These are phyloP conservation scores for Bonia amplexicaulis DNA, from an alignment of 176 grass and related monocot species.

Conservation along the genomic window DNA sequence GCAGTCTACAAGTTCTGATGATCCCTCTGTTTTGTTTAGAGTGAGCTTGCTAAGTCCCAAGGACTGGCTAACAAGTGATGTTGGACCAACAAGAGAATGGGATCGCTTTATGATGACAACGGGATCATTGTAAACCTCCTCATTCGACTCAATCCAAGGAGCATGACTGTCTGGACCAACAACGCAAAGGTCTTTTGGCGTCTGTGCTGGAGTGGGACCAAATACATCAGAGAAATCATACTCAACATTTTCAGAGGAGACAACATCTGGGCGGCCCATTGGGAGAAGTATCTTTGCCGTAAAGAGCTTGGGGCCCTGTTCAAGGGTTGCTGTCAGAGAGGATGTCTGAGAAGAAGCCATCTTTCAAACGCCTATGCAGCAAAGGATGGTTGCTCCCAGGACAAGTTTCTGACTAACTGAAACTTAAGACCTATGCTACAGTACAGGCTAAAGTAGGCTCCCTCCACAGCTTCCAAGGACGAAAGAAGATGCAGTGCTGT, in stretches of 20 bases:
- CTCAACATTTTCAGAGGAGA: slow-evolving; percentile 60
- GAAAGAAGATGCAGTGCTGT: slow-evolving; percentile 42
- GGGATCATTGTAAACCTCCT: slow-evolving; percentile 71
- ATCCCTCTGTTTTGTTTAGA: slow-evolving; percentile 45
- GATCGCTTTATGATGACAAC: slow-evolving; percentile 69
- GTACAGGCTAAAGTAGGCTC: slow-evolving; percentile 25
- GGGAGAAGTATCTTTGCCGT: slow-evolving; percentile 61
- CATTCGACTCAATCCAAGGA: slow-evolving; percentile 33
- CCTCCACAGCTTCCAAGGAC: slow-evolving; percentile 14
- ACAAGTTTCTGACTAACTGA: neutral
- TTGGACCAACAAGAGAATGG: slow-evolving; percentile 90
- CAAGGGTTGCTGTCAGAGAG: slow-evolving; percentile 28
- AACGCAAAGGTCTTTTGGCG: slow-evolving; percentile 24
- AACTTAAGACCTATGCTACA: neutral
- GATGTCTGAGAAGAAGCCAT: slow-evolving; percentile 71
- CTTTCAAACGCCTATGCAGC: slow-evolving; percentile 24
- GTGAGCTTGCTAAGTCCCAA: slow-evolving; percentile 53
- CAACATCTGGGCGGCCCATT: slow-evolving; percentile 40
- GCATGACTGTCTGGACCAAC: slow-evolving; percentile 38
- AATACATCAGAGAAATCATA: slow-evolving; percentile 96
- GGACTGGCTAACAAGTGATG: slow-evolving; percentile 52
- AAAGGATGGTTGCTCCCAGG: neutral
- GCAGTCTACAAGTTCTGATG: slow-evolving; percentile 38
- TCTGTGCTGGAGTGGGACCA: slow-evolving; percentile 60
- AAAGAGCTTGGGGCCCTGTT: slow-evolving; percentile 34